Evolutionary conservation across 768 basidiomycete species (phyloP), one percentile per base, ranked within the genome.

Genomic region (Tulasnella sp.): DNA sequence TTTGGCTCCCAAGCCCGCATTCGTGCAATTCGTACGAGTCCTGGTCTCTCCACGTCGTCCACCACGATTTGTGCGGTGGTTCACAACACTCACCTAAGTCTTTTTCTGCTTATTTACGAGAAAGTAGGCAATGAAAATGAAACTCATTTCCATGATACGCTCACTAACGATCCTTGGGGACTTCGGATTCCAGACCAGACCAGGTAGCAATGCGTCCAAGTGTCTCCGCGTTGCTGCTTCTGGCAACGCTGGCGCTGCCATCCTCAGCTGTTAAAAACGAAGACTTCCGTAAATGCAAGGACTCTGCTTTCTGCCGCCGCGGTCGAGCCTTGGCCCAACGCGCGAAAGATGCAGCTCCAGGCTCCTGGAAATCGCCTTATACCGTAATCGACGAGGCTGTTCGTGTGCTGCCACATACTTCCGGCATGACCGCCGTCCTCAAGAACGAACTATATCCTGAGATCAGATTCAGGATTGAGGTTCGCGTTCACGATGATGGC

Each of bases 201-300:
- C 34, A 68, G 34, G 62, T 14, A 34, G 62, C 62, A 68, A 68
- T 68, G 62, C 62, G 62, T 68, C 24, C 24, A 68, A 68, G 62
- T 68, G 62, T 68, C 62, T 68, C 62, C 34, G 34, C 62, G 14
- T 40, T 81, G 39, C 74, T 81, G 21, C 75, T 80, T 40, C 75
- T 80, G 76, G 18, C 79, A 24, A 71, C 74, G 48, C 78, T 82
- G 58, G 77, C 79, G 38, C 72, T 76, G 40, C 39, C 80, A 3
- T 75, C 75, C 18, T 34, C 44, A 6, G 85, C 84, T 8, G 86
- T 88, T 81, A 88, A 88, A 86, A 86, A 88, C 27, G 89, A 92
- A 80, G 95, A 98, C 85, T 99, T 97, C 89, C 98, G 98, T 86
- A 95, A 91, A 79, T 99, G 98, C 84, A 88, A 89, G n/a, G 95